Base-by-base conservation (phyloP, 1,284 basidiomycete species). In the Papiliotrema fonsecae region DNA sequence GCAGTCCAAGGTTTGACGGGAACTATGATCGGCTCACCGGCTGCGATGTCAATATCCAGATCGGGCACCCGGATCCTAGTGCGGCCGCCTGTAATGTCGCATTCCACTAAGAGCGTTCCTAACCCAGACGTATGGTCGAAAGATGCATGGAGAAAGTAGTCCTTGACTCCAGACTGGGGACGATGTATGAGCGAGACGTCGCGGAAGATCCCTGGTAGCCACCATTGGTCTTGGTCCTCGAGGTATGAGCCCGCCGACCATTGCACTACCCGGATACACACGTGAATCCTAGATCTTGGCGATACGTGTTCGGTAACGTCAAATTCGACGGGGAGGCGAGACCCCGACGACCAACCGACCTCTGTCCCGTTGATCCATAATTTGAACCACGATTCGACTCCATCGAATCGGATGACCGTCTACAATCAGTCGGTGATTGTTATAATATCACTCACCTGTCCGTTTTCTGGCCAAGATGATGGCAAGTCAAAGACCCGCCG, bases 181-280 rank as follows among this genome's bases (percentile, higher is more conserved):
- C 60, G 60, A 42, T 57, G 49, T 14, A 59, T 41, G 9, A 62
- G 32, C 2, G 49, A 49, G 11, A 62, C 58, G 26, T 60, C 56
- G 6, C 60, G 54, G 51, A 60, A 62, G 42, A 61, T 59, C 13
- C 58, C 58, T 0, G 60, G 58, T 16, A 62, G 47, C 52, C 54
- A 62, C 60, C 60, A 62, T 50, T 62, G 55, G 47, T 62, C 60
- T 41, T 62, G 60, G 47, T 60, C 58, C 50, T 62, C 60, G 34
- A 57, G 35, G 27, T 59, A 62, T 13, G 32, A 45, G 6, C 27
- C 55, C 0, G 57, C 49, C 1, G 45, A 47, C 59, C 59, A 61
- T 37, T 61, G 57, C 24, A 47, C 48, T 2, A 61, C 59, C 10
- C 57, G 56, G 4, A 58, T 52, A 5, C 50, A 50, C 6, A 61